Conservation (phyloP, 768 basidiomycete genomes). For the Hygrocybe coccinea region DNA sequence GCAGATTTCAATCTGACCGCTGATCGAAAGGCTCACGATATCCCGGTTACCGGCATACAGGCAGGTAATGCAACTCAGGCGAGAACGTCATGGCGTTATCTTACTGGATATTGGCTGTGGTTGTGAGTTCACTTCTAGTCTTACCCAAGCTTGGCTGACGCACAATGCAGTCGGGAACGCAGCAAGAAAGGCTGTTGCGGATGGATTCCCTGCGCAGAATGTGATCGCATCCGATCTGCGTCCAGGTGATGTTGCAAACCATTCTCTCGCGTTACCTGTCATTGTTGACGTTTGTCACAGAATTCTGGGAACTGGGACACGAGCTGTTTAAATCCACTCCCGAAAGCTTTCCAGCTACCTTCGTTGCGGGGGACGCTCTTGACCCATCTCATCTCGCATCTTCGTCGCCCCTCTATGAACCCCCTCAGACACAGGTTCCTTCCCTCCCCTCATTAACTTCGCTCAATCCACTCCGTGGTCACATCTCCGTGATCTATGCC, state of each 20-base stretch:
- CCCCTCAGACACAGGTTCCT: constrained; percentile 20
- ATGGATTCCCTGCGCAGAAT: constrained; percentile 37
- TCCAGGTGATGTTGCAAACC: constrained; percentile 19
- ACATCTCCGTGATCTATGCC: constrained; percentile 46
- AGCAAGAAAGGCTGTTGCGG: constrained; percentile 33
- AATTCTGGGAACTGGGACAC: constrained; percentile 60
- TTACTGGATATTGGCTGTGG: constrained; percentile 44
- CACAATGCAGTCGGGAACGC: constrained; percentile 38
- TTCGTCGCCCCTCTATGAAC: constrained; percentile 20
- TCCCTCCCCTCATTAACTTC: constrained; percentile 32
- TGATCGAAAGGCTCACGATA: constrained; percentile 25
- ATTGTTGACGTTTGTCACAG: constrained; percentile 25
- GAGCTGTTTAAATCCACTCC: constrained; percentile 52
- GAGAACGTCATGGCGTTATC: constrained; percentile 27
- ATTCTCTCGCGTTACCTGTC: background rate
- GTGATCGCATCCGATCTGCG: constrained; percentile 36
- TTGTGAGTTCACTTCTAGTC: constrained; percentile 25
- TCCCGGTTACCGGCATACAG: constrained; percentile 32
- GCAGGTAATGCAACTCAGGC: constrained; percentile 26
- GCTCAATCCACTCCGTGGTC: constrained; percentile 43
- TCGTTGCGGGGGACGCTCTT: constrained; percentile 53
- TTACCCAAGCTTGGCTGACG: background rate
- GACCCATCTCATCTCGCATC: constrained; percentile 40
- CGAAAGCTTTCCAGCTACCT: constrained; percentile 48
- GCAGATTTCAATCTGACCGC: constrained; percentile 2